Base-by-base conservation (phyloP, 2,329 filamentous ascomycete species). In the Monosporascus sp. region DNA sequence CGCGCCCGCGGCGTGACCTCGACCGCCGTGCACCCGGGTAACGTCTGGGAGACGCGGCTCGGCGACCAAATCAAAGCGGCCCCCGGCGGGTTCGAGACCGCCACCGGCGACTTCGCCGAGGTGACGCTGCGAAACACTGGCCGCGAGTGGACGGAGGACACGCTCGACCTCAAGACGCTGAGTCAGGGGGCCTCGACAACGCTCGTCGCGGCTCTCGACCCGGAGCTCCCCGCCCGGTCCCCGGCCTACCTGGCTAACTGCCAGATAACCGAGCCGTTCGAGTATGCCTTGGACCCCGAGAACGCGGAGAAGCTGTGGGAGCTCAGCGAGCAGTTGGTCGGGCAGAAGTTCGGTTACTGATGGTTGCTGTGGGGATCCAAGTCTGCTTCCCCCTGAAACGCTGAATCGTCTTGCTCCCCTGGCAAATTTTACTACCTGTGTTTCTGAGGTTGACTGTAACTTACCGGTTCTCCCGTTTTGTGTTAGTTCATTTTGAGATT, bases 261-360 rank as follows among this genome's bases (percentile, higher is more conserved):
- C 54, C 71, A 74, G 54, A 61, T 74, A 6, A 60, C 61, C 2
- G 59, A 71, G 39, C 60, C 62, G 1, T 49, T 44, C 3, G 43
- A 54, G 3, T 66, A 71, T 57, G 63, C 65, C 22, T 59, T 54
- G 3, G 66, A 70, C 15, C 61, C 62, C 0, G 67, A 67, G 3
- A 58, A 70, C n/a, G 72, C 72, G 1, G 68, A 72, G 44, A 67
- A 64, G 44, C 54, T 77, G 36, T 77, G 74, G 73, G 66, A 66
- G 48, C 54, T 76, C 52, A 76, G 72, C 47, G 74, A 77, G 59
- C 64, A 68, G 50, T 54, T 74, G 31, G 70, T 73, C 2, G 67
- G 66, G 1, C 52, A 66, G 50, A 57, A 56, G 39, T 20, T 43
- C 39, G 20, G 22, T 18, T 43, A 43, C 11, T 43, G 39, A 43